Evolutionary conservation across 331 rosid genomes (phyloP).

Genomic region (Malus hybrid): DNA sequence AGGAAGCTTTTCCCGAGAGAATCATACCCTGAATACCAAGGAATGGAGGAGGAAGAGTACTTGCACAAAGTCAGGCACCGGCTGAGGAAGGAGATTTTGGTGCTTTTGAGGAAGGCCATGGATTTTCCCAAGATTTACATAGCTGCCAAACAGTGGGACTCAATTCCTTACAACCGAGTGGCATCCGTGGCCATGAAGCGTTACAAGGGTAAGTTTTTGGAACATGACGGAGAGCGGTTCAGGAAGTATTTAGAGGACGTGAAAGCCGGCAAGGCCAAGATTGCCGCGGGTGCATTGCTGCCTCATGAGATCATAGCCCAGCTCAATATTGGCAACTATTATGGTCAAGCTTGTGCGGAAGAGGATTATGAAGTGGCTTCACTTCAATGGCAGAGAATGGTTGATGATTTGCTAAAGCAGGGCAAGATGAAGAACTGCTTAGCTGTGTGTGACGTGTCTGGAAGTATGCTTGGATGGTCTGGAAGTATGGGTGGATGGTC

Average conservation of each 20-base stretch:
- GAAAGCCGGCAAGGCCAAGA: not conserved
- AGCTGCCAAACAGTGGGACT: conserved; percentile 1
- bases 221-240: conserved; percentile 11
- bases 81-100: conserved; percentile 8
- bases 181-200: conserved; percentile 6
- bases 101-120: conserved; percentile 6
- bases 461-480: not conserved
- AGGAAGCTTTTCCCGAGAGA: not conserved
- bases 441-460: conserved; percentile 7
- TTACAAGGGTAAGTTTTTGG: not conserved
- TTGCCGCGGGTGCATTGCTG: conserved; percentile 7
- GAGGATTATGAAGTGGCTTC: not conserved
- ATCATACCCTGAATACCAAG: not conserved
- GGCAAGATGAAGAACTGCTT: conserved; percentile 15
- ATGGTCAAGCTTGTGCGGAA: too few relatives aligned
- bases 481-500: too few relatives aligned
- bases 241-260: conserved; percentile 11
- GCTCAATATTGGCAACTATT: not conserved
- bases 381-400: conserved; percentile 18
- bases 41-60: not conserved
- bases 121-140: conserved; percentile 4
- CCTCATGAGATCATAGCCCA: conserved; percentile 2
- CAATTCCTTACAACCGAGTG: conserved; percentile 5
- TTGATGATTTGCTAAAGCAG: conserved; percentile 3
- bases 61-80: not conserved